A percentile compares a stretch with the other conserved stretches of the same genome.
phyloP scores from a whole-genome alignment of 2,329 filamentous ascomycete species.

The Beauveria sp. region DNA sequence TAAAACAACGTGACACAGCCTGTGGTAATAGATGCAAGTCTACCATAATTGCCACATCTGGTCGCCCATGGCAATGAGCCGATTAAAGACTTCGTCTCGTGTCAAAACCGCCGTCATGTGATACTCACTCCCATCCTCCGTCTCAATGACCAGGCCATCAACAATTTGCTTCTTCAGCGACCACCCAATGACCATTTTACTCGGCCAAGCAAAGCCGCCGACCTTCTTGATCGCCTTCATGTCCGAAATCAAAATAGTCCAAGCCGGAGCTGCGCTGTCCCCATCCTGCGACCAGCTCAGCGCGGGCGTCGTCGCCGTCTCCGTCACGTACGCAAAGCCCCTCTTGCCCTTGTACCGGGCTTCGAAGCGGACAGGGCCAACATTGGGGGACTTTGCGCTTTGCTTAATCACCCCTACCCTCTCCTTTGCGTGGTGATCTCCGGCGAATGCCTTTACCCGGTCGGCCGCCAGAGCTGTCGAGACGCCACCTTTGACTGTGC shows the following conservation, averaged over 20 bases:
- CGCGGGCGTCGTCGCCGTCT: constrained; percentile 58
- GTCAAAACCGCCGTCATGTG: constrained; percentile 64
- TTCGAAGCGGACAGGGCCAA: constrained; percentile 69
- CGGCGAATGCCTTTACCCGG: constrained; percentile 57
- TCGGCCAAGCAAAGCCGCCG: constrained; percentile 78
- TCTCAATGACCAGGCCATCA: constrained; percentile 63
- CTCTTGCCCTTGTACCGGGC: constrained; percentile 62
- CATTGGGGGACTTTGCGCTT: constrained; percentile 30
- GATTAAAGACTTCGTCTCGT: constrained; percentile 75
- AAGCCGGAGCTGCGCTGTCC: constrained; percentile 49
- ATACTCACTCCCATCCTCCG: constrained; percentile 45
- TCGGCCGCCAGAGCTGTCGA: constrained; percentile 65
- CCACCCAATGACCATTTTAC: constrained; percentile 75
- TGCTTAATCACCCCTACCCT: constrained; percentile 60
- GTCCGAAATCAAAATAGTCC: constrained; percentile 63
- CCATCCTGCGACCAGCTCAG: constrained; percentile 56
- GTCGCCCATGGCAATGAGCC: constrained; percentile 64
- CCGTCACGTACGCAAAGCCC: constrained; percentile 64
- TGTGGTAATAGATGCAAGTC: background rate
- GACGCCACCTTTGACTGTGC: constrained; percentile 63
- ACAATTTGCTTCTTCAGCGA: constrained; percentile 65
- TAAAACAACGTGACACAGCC: background rate
- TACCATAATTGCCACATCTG: constrained; percentile 81
- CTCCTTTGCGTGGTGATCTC: constrained; percentile 54
- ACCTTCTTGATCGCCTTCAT: constrained; percentile 70